Conservation (phyloP, 352 stramenopile genomes). For the Phytophthora europaea region DNA sequence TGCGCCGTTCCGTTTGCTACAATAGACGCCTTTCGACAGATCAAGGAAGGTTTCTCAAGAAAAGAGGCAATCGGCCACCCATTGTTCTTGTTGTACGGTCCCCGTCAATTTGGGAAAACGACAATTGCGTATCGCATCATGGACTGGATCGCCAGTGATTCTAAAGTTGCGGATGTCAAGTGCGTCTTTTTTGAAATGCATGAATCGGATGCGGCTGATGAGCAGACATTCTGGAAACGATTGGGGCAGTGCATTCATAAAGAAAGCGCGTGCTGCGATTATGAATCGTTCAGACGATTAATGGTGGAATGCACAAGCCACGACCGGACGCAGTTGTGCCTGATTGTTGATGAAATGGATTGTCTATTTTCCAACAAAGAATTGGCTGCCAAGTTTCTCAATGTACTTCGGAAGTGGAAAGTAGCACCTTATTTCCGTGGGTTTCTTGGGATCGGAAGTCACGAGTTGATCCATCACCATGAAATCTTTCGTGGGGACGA, state of each 20-base stretch:
- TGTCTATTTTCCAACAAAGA: conserved; percentile 24
- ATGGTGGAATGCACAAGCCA: not conserved
- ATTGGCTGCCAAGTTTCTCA: conserved; percentile 24
- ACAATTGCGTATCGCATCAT: conserved; percentile 25
- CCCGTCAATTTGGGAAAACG: conserved; percentile 5
- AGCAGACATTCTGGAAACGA: not conserved
- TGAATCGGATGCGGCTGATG: not conserved
- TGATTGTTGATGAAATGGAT: conserved; percentile 37
- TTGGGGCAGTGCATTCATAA: not conserved
- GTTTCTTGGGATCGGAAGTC: conserved; percentile 41
- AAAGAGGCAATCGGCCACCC: not conserved
- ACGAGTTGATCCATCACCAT: conserved; percentile 24
- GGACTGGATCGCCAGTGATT: conserved; percentile 14
- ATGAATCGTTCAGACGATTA: not conserved
- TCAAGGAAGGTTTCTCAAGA: conserved; percentile 9
- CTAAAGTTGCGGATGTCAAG: not conserved
- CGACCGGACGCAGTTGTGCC: conserved; percentile 10
- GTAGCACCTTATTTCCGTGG: conserved; percentile 18
- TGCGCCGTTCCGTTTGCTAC: conserved; percentile 4
- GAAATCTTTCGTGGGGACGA: conserved; percentile 4
- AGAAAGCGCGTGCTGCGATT: not conserved
- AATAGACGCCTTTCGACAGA: conserved; percentile 1
- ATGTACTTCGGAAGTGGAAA: conserved; percentile 27
- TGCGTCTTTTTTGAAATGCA: not conserved
- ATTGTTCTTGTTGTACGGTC: conserved; percentile 32